phyloP scores from a whole-genome alignment of 371 early-diverging fungal species.

The Rhizopus microsporus region DNA sequence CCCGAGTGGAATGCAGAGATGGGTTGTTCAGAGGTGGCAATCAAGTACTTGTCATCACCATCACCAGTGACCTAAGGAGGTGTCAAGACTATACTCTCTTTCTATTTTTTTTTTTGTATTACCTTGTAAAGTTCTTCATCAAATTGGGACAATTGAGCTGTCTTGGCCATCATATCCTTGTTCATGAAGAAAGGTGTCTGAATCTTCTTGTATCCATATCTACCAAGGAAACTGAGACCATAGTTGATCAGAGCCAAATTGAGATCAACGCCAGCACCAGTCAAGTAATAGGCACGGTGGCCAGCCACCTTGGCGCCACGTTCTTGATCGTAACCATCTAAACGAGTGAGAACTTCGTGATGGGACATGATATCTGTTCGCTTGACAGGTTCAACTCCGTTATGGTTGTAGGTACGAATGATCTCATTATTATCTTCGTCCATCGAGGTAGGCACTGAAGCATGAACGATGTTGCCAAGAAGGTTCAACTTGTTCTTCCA shows the following conservation, averaged over 20 bases:
- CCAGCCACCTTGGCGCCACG: conserved; percentile 97
- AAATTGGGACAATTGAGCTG: conserved; percentile 98
- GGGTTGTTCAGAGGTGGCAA: conserved; percentile 99
- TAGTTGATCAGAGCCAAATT: conserved; percentile 97
- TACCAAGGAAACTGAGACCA: conserved; percentile 94
- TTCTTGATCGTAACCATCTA: conserved; percentile 93
- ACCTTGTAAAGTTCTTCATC: conserved; percentile 99
- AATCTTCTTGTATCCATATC: conserved; percentile 90
- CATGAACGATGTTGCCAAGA: conserved; percentile 97
- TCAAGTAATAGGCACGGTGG: conserved; percentile 99
- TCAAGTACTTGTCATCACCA: conserved; percentile 96
- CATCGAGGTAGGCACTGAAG: conserved; percentile 85
- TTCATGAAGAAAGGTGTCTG: conserved; percentile 99
- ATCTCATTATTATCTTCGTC: conserved; percentile 92
- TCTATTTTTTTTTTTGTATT: not conserved
- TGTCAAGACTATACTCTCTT: not conserved
- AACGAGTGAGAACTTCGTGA: conserved; percentile 90
- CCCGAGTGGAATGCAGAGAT: conserved; percentile 96
- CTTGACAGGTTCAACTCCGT: conserved; percentile 61
- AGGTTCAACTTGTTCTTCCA: conserved; percentile 71
- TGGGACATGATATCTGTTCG: conserved; percentile 81
- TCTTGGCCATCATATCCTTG: conserved; percentile 97
- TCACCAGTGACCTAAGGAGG: conserved; percentile 64
- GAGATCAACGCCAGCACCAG: conserved; percentile 94
- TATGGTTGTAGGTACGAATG: conserved; percentile 69